Evolutionary conservation across 768 basidiomycete genomes (phyloP), one percentile per base, ranked within the genome.

Genomic region (Asterophora lycoperdoides): DNA sequence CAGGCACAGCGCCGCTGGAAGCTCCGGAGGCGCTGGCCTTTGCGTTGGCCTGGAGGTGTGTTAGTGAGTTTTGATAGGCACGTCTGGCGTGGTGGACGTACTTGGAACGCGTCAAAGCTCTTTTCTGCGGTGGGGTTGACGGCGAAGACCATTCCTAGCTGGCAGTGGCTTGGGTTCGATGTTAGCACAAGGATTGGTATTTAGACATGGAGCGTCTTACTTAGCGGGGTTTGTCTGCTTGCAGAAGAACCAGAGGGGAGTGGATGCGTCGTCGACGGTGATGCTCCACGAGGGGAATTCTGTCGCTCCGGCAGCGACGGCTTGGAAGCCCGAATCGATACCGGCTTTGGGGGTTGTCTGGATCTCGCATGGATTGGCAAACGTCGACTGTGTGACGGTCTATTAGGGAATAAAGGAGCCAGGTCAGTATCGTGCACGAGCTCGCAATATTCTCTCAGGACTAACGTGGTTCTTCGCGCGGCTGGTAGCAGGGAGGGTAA

Each of bases 171-270:
- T 48, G 41, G 18, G 48, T 18, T 8, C 35, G 2, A 43, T 13
- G 49, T 49, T n/a, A 42, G 41, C 2, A 48, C 33, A 20, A 9
- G 8, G 23, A 8, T 37, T 13, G 4, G 41, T 23, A 6, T 5
- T 44, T 33, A 15, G 29, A 33, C 28, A 23, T 46, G 34, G 14
- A 33, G 11, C 37, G 44, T 32, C 53, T 53, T 52, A 67, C 64
- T 41, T 47, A 1, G 46, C 58, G 26, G 67, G 61, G 9, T 9
- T 56, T 1, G 67, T 70, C 63, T 83, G 80, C 14, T 68, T 70
- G 53, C 80, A 83, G 73, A 71, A 80, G 72, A 83, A 81, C 81
- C 81, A 84, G 19, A 81, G 62, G 9, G 82, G 78, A 2, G 67
- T 55, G n/a, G 69, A 63, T 14, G 67, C 63, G 58, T 78, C 67